A percentile compares a stretch with the other conserved stretches of the same genome.
Evolutionary conservation across 306 rosid genomes (phyloP).

Genomic region (Cercis canadensis): DNA sequence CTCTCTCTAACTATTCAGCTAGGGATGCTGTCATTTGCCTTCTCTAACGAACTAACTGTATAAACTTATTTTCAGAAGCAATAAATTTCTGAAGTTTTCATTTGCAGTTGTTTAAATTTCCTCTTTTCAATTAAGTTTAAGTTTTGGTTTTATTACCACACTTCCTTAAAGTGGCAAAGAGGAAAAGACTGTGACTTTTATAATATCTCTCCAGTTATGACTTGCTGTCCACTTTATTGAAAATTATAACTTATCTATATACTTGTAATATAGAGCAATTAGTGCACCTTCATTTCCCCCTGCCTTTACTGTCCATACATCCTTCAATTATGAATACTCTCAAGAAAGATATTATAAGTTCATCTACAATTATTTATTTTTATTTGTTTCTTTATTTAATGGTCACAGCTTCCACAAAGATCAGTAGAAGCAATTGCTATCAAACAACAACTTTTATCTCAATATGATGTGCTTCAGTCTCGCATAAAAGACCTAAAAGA

Average conservation of each 20-base stretch:
- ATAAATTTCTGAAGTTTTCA: constrained; percentile 13
- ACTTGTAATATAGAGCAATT: constrained; percentile 5
- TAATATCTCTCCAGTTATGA: constrained; percentile 23
- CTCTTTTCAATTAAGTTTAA: constrained; percentile 15
- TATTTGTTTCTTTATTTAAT: constrained; percentile 27
- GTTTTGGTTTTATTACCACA: constrained; percentile 9
- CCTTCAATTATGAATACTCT: constrained; percentile 20
- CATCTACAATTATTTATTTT: background rate
- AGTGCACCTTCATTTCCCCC: constrained; percentile 18
- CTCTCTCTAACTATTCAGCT: background rate
- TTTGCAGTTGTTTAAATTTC: constrained; percentile 19
- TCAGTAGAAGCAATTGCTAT: constrained; percentile 73
- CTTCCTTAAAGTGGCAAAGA: constrained; percentile 23
- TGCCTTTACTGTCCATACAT: constrained; percentile 13
- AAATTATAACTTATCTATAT: constrained; percentile 1
- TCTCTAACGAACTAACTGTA: constrained; percentile 22
- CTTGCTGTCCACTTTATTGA: constrained; percentile 9
- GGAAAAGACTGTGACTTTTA: background rate
- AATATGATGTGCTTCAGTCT: constrained; percentile 84
- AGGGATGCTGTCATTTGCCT: constrained; percentile 17
- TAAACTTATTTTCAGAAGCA: background rate
- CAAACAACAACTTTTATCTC: constrained; percentile 91
- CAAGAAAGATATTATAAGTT: constrained; percentile 23
- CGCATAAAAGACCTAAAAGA: constrained; percentile 84
- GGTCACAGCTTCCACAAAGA: constrained; percentile 82